Evolutionary conservation across 139 green algal species (phyloP).

Genomic region (Coelastrella sp.): DNA sequence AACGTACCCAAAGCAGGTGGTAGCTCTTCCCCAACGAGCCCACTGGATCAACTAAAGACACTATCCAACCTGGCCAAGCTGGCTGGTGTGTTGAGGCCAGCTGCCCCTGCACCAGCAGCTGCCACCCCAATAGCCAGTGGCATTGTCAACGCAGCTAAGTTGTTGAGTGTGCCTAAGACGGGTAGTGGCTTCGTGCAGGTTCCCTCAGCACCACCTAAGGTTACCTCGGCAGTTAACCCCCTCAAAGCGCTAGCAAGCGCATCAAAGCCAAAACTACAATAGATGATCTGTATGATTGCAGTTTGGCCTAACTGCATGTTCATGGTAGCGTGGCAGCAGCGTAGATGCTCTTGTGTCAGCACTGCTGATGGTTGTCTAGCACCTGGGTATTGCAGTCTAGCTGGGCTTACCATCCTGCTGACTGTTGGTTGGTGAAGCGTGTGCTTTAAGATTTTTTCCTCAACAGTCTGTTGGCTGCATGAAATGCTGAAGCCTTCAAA

Average conservation of each 20-base stretch:
- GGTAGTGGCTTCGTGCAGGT: slow-evolving; percentile 10
- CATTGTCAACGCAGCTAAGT: not conserved
- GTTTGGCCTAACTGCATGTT: no score
- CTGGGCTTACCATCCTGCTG: no score
- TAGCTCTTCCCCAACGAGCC: not conserved
- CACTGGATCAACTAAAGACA: not conserved
- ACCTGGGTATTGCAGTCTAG: no score
- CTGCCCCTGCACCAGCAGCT: not conserved
- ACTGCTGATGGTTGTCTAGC: no score
- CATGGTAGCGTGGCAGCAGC: no score
- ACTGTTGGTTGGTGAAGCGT: no score
- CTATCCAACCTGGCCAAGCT: not conserved
- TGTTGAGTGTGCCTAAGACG: slow-evolving; percentile 9
- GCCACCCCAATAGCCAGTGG: not conserved
- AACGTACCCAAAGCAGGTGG: not conserved
- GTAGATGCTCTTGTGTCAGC: no score
- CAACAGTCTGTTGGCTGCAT: no score
- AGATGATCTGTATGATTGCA: not conserved
- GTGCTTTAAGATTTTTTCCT: no score
- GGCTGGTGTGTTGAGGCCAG: not conserved
- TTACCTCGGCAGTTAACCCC: not conserved
- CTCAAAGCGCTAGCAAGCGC: not conserved
- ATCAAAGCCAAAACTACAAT: not conserved
- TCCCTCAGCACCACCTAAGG: slow-evolving; percentile 4
- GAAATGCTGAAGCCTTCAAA: no score